Evolutionary conservation across 768 basidiomycete species (phyloP), one percentile per base, ranked within the genome.

Genomic region (Boletus rubescentipes): DNA sequence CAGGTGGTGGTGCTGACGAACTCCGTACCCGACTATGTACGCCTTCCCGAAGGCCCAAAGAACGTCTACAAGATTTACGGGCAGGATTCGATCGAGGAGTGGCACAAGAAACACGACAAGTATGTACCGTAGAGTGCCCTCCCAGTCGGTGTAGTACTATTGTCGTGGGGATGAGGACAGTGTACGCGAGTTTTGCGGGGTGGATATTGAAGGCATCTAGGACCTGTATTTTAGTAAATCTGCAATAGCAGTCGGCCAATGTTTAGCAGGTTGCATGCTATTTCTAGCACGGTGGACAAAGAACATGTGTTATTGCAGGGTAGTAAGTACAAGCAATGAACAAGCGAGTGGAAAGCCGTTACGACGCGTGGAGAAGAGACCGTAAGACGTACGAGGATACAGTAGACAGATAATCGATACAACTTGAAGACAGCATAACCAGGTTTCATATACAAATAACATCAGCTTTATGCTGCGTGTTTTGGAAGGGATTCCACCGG

Each of bases 1-100:
- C 54, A 82, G 82, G 75, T 79, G 16, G 75, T 79, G 53, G 59
- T 79, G 31, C 77, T 72, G 53, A 60, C 67, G 2, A 61, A 75
- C 59, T 83, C 82, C 37, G 85, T 83, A 56, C 84, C 84, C 1
- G 71, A 64, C 2, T 85, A 83, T 40, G 84, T 85, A 37, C 79
- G 81, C 34, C 77, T 85, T n/a, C 85, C 85, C 0, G 83, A 81
- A 54, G 84, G 82, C 6, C 43, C 70, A 1, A 84, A 82, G 61
- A 63, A 76, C n/a, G 56, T 71, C 1, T 80, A 82, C 58, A 54
- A 77, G 10, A 59, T 62, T 9, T 85, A 79, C 43, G 75, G 77
- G 0, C 61, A 66, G 0, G 55, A 76, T 14, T 79, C 82, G 2
- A 59, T 87, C 41, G 84, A 86, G 64, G 65, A 59, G 2, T 87